A percentile compares a stretch with the other conserved stretches of the same genome.
These are phyloP conservation scores for Stephanodiscus triporus DNA, from an alignment of 108 stramenopile genomes.

Conservation along the genomic window DNA sequence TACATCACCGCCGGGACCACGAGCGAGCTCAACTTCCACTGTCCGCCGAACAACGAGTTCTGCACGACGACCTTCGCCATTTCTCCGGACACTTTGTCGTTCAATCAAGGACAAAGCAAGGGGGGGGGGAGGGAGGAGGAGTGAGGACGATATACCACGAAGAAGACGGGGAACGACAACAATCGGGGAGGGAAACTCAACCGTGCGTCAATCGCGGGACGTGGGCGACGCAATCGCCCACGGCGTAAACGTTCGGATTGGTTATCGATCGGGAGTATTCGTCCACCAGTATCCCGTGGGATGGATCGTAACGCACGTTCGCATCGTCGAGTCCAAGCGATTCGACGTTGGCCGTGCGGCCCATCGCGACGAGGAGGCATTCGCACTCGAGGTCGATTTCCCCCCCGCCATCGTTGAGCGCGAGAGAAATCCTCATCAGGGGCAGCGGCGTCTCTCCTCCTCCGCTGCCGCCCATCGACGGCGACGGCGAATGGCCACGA, in stretches of 20 bases:
- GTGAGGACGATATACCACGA: not conserved
- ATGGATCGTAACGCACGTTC: conserved; percentile 75
- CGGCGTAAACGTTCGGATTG: conserved; percentile 89
- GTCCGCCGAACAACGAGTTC: conserved; percentile 86
- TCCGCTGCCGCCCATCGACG: not conserved
- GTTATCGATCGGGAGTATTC: conserved; percentile 81
- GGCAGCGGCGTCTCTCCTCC: conserved; percentile 40
- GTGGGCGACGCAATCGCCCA: conserved; percentile 91
- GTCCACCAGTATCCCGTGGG: conserved; percentile 84
- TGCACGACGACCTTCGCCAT: conserved; percentile 94
- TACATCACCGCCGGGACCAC: conserved; percentile 94
- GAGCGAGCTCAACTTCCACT: conserved; percentile 85
- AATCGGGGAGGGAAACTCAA: not conserved
- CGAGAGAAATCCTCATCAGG: conserved; percentile 63
- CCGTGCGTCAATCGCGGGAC: conserved; percentile 88
- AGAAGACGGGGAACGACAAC: not conserved
- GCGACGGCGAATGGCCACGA: not conserved
- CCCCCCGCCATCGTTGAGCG: not conserved
- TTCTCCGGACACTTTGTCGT: conserved; percentile 73
- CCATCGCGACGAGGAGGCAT: conserved; percentile 88
- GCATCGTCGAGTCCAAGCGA: conserved; percentile 88
- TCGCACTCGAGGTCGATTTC: conserved; percentile 69
- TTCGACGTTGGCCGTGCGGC: conserved; percentile 90
- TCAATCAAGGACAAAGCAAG: not conserved
- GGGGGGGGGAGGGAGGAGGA: not conserved